phyloP scores from a whole-genome alignment of 106 monocot species.

The Ottelia alismoides region DNA sequence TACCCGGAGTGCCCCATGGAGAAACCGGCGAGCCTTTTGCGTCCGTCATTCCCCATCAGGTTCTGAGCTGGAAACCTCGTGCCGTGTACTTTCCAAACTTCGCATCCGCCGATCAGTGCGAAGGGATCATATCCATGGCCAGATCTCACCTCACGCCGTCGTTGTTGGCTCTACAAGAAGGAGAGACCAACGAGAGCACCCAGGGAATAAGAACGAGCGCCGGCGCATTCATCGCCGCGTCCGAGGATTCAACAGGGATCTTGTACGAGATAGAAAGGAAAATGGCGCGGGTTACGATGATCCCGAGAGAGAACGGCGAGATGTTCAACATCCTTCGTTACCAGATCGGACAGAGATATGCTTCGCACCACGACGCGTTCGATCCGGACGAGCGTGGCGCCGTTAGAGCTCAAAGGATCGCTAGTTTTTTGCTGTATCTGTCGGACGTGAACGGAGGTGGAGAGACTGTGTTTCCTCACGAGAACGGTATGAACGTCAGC shows the following conservation, averaged over 20 bases:
- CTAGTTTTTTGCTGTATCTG: conserved; percentile 70
- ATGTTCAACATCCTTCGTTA: no score
- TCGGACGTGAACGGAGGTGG: conserved; percentile 87
- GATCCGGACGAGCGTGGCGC: background rate
- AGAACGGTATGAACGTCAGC: conserved; percentile 43
- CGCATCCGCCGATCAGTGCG: conserved; percentile 55
- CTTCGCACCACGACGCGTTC: background rate
- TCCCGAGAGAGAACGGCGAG: conserved; percentile 14
- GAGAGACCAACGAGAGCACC: no score
- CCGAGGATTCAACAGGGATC: conserved; percentile 3
- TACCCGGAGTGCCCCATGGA: conserved; percentile 33
- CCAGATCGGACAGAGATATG: background rate
- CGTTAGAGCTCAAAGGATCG: conserved; percentile 7
- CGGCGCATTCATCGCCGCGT: conserved; percentile 9
- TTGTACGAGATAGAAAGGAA: conserved; percentile 5
- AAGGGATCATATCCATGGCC: conserved; percentile 32
- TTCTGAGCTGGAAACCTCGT: conserved; percentile 88
- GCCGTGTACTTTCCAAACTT: conserved; percentile 81
- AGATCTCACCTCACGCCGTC: conserved; percentile 45
- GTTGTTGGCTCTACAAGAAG: no score
- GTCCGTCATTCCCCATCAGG: conserved; percentile 42
- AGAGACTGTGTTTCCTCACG: conserved; percentile 92
- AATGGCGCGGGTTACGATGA: conserved; percentile 19
- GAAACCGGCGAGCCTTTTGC: conserved; percentile 28
- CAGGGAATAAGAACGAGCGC: no score